Percentiles rank a stretch among this genome's conserved stretches.
phyloP scores from a whole-genome alignment of 2,329 filamentous ascomycete genomes.

The Tolypocladium paradoxum region DNA sequence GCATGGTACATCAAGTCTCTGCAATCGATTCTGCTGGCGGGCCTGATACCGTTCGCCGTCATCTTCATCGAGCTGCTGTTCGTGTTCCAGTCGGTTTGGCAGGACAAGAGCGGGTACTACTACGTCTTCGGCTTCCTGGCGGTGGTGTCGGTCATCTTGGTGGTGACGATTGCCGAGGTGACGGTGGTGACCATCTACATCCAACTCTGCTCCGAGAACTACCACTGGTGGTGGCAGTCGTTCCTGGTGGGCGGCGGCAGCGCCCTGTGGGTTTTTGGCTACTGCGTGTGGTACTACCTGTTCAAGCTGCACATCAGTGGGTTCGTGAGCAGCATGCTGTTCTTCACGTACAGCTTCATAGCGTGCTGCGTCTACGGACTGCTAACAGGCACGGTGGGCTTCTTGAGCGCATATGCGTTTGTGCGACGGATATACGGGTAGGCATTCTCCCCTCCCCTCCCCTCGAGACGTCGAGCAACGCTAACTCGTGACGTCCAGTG shows the following conservation, averaged over 20 bases:
- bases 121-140: constrained; percentile 83
- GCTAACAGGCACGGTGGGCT: constrained; percentile 73
- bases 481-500: constrained; percentile 21
- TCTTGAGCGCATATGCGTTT: constrained; percentile 75
- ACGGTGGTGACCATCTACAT: constrained; percentile 76
- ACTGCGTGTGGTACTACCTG: constrained; percentile 76
- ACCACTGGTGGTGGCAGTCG: constrained; percentile 89
- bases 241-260: constrained; percentile 71
- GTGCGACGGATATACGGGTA: constrained; percentile 73
- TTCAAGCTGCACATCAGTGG: constrained; percentile 72
- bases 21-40: constrained; percentile 58
- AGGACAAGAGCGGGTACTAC: constrained; percentile 86
- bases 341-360: constrained; percentile 77
- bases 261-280: constrained; percentile 71
- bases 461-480: neutral
- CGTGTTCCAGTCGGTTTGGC: constrained; percentile 79
- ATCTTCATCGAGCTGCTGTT: constrained; percentile 83
- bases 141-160: constrained; percentile 59
- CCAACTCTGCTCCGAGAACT: constrained; percentile 75
- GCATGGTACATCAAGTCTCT: constrained; percentile 62
- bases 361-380: constrained; percentile 74
- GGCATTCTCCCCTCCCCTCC: constrained; percentile 18
- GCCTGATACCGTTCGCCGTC: constrained; percentile 74
- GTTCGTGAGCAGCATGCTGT: constrained; percentile 67
- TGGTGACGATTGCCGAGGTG: constrained; percentile 71